Evolutionary conservation across 805 yeast genomes (phyloP).

Genomic region (Pichia kluyveri): DNA sequence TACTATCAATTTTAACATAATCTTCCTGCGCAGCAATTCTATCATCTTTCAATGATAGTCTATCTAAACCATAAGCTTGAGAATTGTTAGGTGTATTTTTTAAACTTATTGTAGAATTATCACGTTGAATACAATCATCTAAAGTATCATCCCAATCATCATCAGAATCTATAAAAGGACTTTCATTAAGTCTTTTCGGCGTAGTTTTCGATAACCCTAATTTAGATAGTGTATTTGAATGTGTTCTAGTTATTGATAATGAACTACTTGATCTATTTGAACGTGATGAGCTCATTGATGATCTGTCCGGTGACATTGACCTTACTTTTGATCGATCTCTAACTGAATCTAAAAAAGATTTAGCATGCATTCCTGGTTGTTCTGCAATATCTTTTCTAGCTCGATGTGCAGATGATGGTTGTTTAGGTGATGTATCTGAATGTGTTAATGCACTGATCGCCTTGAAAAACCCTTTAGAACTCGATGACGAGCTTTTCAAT

Average conservation of each 20-base stretch:
- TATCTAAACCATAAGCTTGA: background rate
- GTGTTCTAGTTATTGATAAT: slow-evolving; percentile 6
- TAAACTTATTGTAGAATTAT: background rate
- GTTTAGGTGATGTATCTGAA: slow-evolving; percentile 1
- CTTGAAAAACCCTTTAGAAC: slow-evolving; percentile 4
- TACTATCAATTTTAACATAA: background rate
- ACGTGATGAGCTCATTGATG: background rate
- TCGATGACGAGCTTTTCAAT: background rate
- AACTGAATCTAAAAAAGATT: slow-evolving; percentile 8
- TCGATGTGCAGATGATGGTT: slow-evolving; percentile 7
- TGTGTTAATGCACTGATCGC: slow-evolving; percentile 9
- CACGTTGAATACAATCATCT: background rate
- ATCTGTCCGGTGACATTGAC: slow-evolving; percentile 7
- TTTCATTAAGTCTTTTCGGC: background rate
- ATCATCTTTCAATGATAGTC: background rate
- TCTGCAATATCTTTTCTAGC: slow-evolving; percentile 7
- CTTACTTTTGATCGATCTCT: slow-evolving; percentile 6
- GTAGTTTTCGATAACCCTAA: background rate
- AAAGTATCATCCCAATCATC: slow-evolving; percentile 10
- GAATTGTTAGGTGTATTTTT: background rate
- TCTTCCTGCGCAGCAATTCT: background rate
- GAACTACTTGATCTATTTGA: slow-evolving; percentile 6
- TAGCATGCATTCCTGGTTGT: slow-evolving; percentile 7
- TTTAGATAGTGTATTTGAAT: slow-evolving; percentile 3
- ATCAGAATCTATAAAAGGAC: slow-evolving; percentile 4